Evolutionary conservation across 2,329 filamentous ascomycete genomes (phyloP).

Genomic region (Ophiostoma fasciatum): DNA sequence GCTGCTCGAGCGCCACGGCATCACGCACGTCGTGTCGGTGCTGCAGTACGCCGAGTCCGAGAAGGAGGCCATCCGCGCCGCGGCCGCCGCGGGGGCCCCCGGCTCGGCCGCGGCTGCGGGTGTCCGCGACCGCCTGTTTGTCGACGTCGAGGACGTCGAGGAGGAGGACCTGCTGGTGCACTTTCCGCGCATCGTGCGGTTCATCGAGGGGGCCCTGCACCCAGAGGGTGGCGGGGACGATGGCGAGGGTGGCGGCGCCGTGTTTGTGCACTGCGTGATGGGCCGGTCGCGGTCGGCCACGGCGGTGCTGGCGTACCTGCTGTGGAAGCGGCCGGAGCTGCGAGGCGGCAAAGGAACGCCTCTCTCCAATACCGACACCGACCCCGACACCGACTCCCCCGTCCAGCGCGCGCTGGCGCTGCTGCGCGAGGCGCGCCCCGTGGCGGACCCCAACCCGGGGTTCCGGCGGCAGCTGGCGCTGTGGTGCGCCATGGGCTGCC

Average conservation of each 20-base stretch:
- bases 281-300: constrained; percentile 89
- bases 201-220: constrained; percentile 67
- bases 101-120: too few species aligned
- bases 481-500: constrained; percentile 78
- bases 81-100: too few species aligned
- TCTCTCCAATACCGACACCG: constrained; percentile 16
- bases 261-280: constrained; percentile 68
- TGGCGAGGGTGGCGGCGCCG: constrained; percentile 28
- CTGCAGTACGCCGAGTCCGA: constrained; percentile 27
- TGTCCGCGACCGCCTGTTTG: too few species aligned
- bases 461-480: constrained; percentile 83
- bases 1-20: constrained; percentile 53
- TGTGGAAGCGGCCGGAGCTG: constrained; percentile 47
- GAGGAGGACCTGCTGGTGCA: constrained; percentile 76
- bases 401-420: constrained; percentile 48
- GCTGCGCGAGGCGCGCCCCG: constrained; percentile 54
- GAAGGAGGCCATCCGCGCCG: too few species aligned
- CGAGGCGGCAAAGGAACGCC: too few species aligned
- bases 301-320: constrained; percentile 69
- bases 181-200: constrained; percentile 62
- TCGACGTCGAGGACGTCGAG: constrained; percentile 82
- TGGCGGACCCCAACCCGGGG: constrained; percentile 79
- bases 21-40: constrained; percentile 86
- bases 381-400: constrained; percentile 29
- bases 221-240: too few species aligned